Base-by-base conservation (phyloP, 208 protist genomes). In the Vickermania spadyakhi region DNA sequence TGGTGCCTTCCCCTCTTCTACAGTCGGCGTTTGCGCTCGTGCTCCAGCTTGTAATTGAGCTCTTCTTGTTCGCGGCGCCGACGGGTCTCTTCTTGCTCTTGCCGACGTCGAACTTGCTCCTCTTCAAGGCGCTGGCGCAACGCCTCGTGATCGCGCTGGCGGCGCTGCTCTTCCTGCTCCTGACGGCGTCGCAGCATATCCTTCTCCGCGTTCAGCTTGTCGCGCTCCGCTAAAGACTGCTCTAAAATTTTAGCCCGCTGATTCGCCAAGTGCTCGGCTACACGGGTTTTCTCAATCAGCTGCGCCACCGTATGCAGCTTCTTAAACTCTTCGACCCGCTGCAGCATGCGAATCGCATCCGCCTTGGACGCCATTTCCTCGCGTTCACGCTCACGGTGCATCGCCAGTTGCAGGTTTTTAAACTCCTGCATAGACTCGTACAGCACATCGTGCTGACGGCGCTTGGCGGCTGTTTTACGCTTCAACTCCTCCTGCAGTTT, bases 301-400 rank as follows among this genome's bases (percentile, higher is more conserved):
- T 81, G 68, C 2, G 72, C 65, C 1, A 89, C 73, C 36, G 60
- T 82, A 59, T 73, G 56, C 21, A 94, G 68, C 59, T 91, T 94
- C 1, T 61, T 51, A 66, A 86, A 94, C 68, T 91, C 84, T 13
- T 73, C 60, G 54, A 81, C 60, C 28, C 84, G 84, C 51, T 85
- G 77, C 50, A 76, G 73, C 64, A 82, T 76, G 36, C 73, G 56
- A 27, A 91, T 77, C 0, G 69, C 72, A 58, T 79, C 89, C 11
- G 71, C 56, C 63, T 86, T 91, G 22, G 54, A 56, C 49, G 79
- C 73, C 59, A 75, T 67, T 31, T 73, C 73, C 65, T 89, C 81
- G 25, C 79, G 73, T 52, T 91, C 77, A 2, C 70, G 58, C 56
- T 91, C 86, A 3, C 63, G 67, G 22, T 65, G 72, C 52, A 77